Base-by-base conservation (phyloP, 1,284 basidiomycete genomes). In the Inonotus hispidus region DNA sequence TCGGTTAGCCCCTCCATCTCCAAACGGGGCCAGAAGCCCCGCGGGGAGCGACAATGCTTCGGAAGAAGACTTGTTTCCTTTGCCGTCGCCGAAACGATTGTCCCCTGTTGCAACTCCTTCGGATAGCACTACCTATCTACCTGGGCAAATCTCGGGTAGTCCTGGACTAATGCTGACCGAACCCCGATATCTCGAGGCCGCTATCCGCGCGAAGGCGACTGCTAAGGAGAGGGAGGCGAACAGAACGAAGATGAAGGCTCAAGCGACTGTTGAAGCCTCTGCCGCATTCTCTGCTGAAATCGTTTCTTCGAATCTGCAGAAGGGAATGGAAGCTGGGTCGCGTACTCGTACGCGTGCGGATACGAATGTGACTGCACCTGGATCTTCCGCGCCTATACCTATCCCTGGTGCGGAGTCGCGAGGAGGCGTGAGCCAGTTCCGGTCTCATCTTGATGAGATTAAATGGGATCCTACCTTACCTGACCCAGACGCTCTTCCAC, bases 61-160 rank as follows among this genome's bases (percentile, higher is more conserved):
- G 3, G 66, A 67, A 21, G 61, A 64, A 29, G 59, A 64, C 43
- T 56, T 67, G 21, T 67, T 67, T 50, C 66, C 66, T 7, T 59
- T 67, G 14, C 66, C 66, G 3, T 66, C 65, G 3, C 66, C 66
- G 39, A 58, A 62, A 39, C 65, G 66, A 21, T 43, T 43, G 16
- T 54, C 66, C 8, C 64, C 64, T 27, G 54, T 38, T 21, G 50
- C 41, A 11, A 63, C 56, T 32, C 58, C 62, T 13, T 27, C 62
- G 37, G 58, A 59, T 25, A 63, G 58, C 39, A 45, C 62, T 10
- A 53, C 53, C 16, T 60, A 14, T 29, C 37, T 60, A n/a, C 29
- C 58, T 10, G 37, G 37, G 19, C 49, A 39, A 14, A 19, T 50
- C 57, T 16, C 41, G 32, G n/a, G 8, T 21, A 21, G 16, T 5